These are phyloP conservation scores for Typha latifolia DNA, from an alignment of 176 grass and related monocot species.

Conservation along the genomic window DNA sequence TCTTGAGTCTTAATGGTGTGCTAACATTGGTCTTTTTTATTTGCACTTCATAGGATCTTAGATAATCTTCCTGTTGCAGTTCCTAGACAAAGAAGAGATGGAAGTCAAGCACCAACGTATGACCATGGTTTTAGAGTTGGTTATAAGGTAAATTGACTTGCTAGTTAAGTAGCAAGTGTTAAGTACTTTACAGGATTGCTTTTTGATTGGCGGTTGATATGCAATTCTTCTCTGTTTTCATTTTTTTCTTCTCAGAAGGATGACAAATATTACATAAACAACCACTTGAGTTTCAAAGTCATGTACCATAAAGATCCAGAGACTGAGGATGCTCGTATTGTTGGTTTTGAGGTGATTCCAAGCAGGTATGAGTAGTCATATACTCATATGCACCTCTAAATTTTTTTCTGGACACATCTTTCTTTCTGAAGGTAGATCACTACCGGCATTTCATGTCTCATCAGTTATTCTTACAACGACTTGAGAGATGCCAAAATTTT, in stretches of 20 bases:
- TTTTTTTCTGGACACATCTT: not conserved
- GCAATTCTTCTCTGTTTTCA: not conserved
- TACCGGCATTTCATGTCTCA: too few relatives aligned
- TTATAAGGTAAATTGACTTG: slow-evolving; percentile 46
- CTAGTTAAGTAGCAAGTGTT: not conserved
- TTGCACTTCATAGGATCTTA: slow-evolving; percentile 42
- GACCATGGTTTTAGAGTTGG: slow-evolving; percentile 79
- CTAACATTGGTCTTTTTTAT: not conserved
- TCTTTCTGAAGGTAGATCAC: too few relatives aligned
- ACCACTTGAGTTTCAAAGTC: slow-evolving; percentile 76
- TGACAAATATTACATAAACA: slow-evolving; percentile 76
- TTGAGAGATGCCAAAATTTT: too few relatives aligned
- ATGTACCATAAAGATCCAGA: slow-evolving; percentile 57
- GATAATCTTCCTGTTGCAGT: slow-evolving; percentile 82
- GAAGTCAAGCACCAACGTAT: slow-evolving; percentile 47
- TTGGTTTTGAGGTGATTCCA: slow-evolving; percentile 81
- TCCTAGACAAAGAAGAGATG: slow-evolving; percentile 54
- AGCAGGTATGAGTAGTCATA: slow-evolving; percentile 42
- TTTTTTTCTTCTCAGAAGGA: slow-evolving; percentile 27
- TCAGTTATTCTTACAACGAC: too few relatives aligned
- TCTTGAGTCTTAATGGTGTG: not conserved
- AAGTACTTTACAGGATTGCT: not conserved
- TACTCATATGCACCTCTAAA: slow-evolving; percentile 12
- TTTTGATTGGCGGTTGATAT: not conserved
- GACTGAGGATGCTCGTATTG: slow-evolving; percentile 51